Evolutionary conservation across 352 stramenopile species (phyloP).

Genomic region (Phytophthora brassicae): DNA sequence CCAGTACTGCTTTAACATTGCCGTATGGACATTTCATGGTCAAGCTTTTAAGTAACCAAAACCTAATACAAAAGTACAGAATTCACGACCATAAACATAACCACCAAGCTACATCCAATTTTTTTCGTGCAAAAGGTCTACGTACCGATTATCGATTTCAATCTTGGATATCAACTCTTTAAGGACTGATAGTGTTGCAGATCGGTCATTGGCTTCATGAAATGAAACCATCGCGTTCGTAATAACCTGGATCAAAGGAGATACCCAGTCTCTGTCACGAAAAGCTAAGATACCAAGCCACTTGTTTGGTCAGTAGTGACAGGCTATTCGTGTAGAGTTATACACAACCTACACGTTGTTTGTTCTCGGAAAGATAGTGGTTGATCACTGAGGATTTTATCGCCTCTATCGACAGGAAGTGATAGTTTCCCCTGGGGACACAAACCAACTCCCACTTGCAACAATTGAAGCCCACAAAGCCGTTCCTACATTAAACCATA

Average conservation of each 20-base stretch:
- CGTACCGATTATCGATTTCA: slow-evolving; percentile 37
- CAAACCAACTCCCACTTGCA: slow-evolving; percentile 10
- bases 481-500: slow-evolving; percentile 28
- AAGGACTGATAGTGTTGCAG: slow-evolving; percentile 38
- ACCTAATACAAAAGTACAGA: slow-evolving; percentile 27
- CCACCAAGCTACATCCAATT: too few species aligned
- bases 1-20: slow-evolving; percentile 63
- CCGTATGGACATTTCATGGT: slow-evolving; percentile 65
- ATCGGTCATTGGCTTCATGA: slow-evolving; percentile 41
- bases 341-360: slow-evolving; percentile 12
- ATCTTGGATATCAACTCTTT: slow-evolving; percentile 44
- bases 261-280: slow-evolving; percentile 50
- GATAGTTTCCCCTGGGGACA: slow-evolving; percentile 31
- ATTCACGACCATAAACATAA: neutral
- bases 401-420: neutral
- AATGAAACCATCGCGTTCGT: slow-evolving; percentile 78
- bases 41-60: slow-evolving; percentile 47
- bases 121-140: neutral
- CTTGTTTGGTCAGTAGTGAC: neutral
- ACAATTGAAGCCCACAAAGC: slow-evolving; percentile 32
- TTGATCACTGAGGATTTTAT: neutral
- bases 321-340: neutral
- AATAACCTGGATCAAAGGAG: slow-evolving; percentile 55
- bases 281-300: slow-evolving; percentile 32
- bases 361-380: slow-evolving; percentile 23